Evolutionary conservation across 805 yeast species (phyloP), one percentile per base, ranked within the genome.

Genomic region (Blastobotrys americana): DNA sequence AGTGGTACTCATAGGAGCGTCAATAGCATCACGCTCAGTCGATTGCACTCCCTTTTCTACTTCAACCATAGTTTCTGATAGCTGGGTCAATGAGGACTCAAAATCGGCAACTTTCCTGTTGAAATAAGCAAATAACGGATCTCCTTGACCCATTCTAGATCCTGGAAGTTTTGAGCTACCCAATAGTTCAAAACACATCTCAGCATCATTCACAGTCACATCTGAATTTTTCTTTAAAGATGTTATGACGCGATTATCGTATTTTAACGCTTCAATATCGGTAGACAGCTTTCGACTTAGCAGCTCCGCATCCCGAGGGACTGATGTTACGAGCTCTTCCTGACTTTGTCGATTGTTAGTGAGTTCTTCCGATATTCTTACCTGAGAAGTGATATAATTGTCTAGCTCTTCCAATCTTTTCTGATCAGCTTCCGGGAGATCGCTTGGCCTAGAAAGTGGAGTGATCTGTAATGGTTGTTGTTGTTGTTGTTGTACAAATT

Each of bases 401-500:
- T 78, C 82, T 38, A 77, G 66, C 38, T 64, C 72, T 49, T 77
- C 79, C n/a, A 78, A 60, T 51, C 76, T 78, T 46, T 65, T 65
- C 53, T 77, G 80, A 37, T 72, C 65, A 10, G 65, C 59, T 17
- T 72, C 77, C 1, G 82, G 77, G 34, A 78, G 70, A 53, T 78
- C 82, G 4, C 78, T 72, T 3, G 77, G 79, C 27, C 82, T 58
- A 0, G 82, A 74, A 64, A 77, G 69, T 1, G 81, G 73, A 2
- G 80, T 75, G 45, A 77, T 57, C 47, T 42, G 28, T 34, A 15
- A 16, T 15, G 16, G 37, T n/a, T 18, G 39, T 6, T 44, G 43
- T 41, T 48, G 53, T 31, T 22, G 43, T 21, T 33, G 46, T 23
- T 46, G 49, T n/a, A n/a, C n/a, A n/a, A n/a, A n/a, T 22, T 19